These are phyloP conservation scores for Phytopythium cucurbitacearum DNA, from an alignment of 352 stramenopile genomes.

Conservation along the genomic window DNA sequence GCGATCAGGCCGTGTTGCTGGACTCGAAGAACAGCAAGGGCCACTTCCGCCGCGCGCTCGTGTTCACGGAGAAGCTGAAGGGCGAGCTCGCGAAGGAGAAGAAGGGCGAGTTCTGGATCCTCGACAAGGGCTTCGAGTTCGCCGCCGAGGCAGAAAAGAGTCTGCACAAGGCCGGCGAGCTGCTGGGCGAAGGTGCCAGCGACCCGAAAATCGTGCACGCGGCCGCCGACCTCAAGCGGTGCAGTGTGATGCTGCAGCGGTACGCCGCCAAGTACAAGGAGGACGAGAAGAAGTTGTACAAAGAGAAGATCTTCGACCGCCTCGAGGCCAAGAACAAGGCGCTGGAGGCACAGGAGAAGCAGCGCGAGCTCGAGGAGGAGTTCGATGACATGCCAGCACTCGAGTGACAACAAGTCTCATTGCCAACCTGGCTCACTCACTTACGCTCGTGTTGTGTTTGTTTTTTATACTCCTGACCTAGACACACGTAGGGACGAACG, in stretches of 20 bases:
- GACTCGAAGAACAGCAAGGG: constrained; percentile 61
- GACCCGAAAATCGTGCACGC: constrained; percentile 58
- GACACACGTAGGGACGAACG: constrained; percentile 1
- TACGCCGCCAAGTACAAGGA: constrained; percentile 76
- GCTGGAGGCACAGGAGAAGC: constrained; percentile 61
- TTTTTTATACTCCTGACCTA: constrained; percentile 19
- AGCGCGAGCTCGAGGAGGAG: constrained; percentile 58
- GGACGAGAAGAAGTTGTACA: constrained; percentile 86
- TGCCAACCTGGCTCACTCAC: constrained; percentile 9
- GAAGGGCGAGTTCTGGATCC: constrained; percentile 81
- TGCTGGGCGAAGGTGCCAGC: constrained; percentile 27
- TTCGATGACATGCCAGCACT: constrained; percentile 84
- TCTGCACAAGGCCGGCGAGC: constrained; percentile 46
- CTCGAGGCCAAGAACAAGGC: constrained; percentile 81
- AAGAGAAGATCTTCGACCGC: constrained; percentile 86
- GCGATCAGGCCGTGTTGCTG: constrained; percentile 76
- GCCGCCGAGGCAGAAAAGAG: constrained; percentile 65
- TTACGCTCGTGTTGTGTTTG: constrained; percentile 16
- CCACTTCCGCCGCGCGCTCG: constrained; percentile 74
- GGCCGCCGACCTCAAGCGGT: constrained; percentile 62
- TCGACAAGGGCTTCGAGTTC: constrained; percentile 83
- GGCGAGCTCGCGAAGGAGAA: constrained; percentile 76
- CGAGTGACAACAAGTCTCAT: constrained; percentile 71
- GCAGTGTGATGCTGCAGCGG: constrained; percentile 50
- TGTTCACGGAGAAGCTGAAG: constrained; percentile 82